These are phyloP conservation scores for Globisporangium sylvaticum DNA, from an alignment of 352 stramenopile species.

Conservation along the genomic window DNA sequence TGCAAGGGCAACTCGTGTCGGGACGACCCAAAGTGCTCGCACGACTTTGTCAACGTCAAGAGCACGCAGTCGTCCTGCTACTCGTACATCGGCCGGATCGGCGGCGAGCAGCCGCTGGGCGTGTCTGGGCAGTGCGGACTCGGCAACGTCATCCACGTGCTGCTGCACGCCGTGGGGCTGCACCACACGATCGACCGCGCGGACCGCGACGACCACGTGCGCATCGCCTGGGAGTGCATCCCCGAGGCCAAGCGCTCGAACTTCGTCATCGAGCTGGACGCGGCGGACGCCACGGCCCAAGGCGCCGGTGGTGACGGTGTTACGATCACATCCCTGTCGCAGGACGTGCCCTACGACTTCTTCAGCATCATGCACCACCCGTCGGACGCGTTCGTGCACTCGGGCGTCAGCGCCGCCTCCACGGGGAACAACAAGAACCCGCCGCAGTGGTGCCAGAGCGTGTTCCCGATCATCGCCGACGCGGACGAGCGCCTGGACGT, in stretches of 20 bases:
- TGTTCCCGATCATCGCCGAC: constrained; percentile 61
- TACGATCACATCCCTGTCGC: background rate
- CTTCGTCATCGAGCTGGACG: constrained; percentile 49
- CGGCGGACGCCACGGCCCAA: constrained; percentile 19
- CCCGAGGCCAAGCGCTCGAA: constrained; percentile 56
- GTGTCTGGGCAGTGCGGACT: constrained; percentile 63
- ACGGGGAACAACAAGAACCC: constrained; percentile 1
- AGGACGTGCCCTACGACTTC: constrained; percentile 65
- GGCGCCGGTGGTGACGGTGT: background rate
- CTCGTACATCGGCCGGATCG: constrained; percentile 77
- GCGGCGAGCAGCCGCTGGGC: constrained; percentile 53
- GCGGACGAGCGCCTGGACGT: constrained; percentile 42
- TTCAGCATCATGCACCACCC: constrained; percentile 87
- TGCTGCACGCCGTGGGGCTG: constrained; percentile 69
- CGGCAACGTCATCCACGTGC: constrained; percentile 79
- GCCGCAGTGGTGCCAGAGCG: constrained; percentile 57
- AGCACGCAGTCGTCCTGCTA: constrained; percentile 59
- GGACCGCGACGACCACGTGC: constrained; percentile 76
- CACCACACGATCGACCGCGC: constrained; percentile 64
- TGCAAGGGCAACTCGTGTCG: constrained; percentile 48
- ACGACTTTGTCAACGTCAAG: constrained; percentile 65
- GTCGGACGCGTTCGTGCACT: constrained; percentile 62
- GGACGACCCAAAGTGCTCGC: constrained; percentile 34
- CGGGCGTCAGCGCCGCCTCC: constrained; percentile 8
- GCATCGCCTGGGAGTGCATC: constrained; percentile 79